Evolutionary conservation across 768 basidiomycete genomes (phyloP), one percentile per base, ranked within the genome.

Genomic region (Hericium rajendrae): DNA sequence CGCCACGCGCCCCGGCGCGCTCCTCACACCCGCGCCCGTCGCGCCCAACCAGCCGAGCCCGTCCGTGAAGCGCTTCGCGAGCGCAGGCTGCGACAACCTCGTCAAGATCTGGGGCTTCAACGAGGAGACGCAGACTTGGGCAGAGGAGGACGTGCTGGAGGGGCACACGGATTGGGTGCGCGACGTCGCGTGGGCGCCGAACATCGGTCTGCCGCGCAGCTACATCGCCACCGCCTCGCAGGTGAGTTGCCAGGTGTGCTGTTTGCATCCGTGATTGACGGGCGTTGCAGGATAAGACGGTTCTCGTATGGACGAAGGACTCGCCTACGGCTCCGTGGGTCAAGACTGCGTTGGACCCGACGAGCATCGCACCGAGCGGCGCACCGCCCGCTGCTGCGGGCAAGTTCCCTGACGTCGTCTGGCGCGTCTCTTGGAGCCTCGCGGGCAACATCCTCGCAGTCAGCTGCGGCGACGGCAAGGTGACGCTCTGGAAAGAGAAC

Each of bases 181-280:
- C 50, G 95, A 98, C 68, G 94, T 97, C n/a, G 91, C 95, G 0
- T 98, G 94, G 94, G 94, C 94, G 1, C 95, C 97, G 0, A 97
- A 92, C 63, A 94, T 97, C 60, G 97, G 97, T 0, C 78, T 98
- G 15, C 92, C 95, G 0, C 81, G 93, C 60, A 88, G 86, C 67
- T 97, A 97, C 72, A 91, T 99, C 60, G 97, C 97, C 6, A 94
- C 94, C 2, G 93, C 93, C 0, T 94, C 91, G 0, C 94, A 97
- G 74, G 83, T 84, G 53, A 51, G 77, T 65, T 2, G 16, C 13
- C 15, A 24, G 5, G 16, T 12, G 48, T 18, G 39, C 13, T 22
- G 26, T 1, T 4, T 20, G 16, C 24, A 4, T 51, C 38, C 28
- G 38, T 51, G 26, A 51, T 40, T 3, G 28, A 22, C 12, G 24